phyloP scores from a whole-genome alignment of 257 asterid species.

The Nicotiana attenuata region DNA sequence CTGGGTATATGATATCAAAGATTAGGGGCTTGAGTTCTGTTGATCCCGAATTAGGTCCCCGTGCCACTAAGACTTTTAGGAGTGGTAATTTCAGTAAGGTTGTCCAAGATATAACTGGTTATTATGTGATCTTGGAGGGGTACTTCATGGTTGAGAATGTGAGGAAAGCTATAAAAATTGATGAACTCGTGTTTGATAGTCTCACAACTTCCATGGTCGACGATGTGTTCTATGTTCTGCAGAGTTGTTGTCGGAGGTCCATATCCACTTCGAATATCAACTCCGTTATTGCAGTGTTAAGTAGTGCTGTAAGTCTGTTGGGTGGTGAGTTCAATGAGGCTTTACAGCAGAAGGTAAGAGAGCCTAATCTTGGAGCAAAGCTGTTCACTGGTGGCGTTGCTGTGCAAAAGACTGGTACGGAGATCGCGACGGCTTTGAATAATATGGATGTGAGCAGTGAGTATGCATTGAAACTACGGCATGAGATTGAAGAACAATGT shows the following conservation, averaged over 20 bases:
- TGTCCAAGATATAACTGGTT: constrained; percentile 79
- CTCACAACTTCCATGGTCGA: constrained; percentile 98
- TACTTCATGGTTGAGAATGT: constrained; percentile 98
- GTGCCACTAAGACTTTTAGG: constrained; percentile 88
- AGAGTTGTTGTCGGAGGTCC: constrained; percentile 92
- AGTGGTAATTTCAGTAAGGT: constrained; percentile 85
- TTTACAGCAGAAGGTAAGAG: constrained; percentile 83
- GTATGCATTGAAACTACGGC: constrained; percentile 73
- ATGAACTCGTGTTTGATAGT: constrained; percentile 85
- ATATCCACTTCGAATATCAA: constrained; percentile 77
- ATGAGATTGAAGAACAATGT: constrained; percentile 94
- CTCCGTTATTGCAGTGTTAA: constrained; percentile 83
- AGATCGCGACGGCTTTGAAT: constrained; percentile 83
- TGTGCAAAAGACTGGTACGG: constrained; percentile 82
- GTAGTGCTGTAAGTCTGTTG: constrained; percentile 78
- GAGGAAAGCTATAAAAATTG: constrained; percentile 84
- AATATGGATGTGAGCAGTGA: constrained; percentile 94
- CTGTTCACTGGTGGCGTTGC: constrained; percentile 88
- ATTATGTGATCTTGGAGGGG: constrained; percentile 89
- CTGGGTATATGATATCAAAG: constrained; percentile 83
- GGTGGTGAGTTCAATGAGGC: constrained; percentile 89
- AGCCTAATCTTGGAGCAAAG: constrained; percentile 83
- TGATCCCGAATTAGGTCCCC: constrained; percentile 77
- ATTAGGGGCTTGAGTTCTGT: constrained; percentile 73
- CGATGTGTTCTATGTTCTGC: constrained; percentile 91